Conservation (phyloP, 2,329 filamentous ascomycete species). For the Xylariaceae sp. region DNA sequence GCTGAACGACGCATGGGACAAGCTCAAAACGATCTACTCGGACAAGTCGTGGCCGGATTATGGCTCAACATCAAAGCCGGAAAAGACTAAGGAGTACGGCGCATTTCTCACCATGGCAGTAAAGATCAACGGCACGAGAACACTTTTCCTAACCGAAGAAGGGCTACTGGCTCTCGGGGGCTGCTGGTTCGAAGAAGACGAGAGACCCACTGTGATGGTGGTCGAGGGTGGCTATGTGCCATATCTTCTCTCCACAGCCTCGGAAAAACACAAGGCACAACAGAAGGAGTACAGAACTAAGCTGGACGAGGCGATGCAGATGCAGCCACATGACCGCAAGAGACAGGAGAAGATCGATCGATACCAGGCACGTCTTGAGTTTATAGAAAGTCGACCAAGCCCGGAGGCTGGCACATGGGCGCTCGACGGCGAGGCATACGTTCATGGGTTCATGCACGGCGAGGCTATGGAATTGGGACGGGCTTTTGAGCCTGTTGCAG, state of each 20-base stretch:
- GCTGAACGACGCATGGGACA: too few species aligned
- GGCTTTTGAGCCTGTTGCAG: too few species aligned
- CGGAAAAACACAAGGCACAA: not conserved
- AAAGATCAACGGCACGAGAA: too few species aligned
- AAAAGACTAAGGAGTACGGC: too few species aligned
- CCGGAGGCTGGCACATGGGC: not conserved
- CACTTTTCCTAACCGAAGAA: too few species aligned
- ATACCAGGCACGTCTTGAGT: too few species aligned
- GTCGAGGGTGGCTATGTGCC: slow-evolving; percentile 10
- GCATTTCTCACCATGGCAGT: too few species aligned
- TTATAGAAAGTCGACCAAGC: too few species aligned
- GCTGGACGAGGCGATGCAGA: not conserved
- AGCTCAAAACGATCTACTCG: too few species aligned
- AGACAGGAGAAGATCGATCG: not conserved
- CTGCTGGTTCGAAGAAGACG: slow-evolving; percentile 2
- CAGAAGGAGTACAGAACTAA: not conserved
- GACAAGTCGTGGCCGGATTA: too few species aligned
- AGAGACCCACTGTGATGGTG: slow-evolving; percentile 4
- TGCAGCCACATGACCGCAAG: not conserved
- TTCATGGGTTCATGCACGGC: slow-evolving; percentile 3
- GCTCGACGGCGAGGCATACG: slow-evolving; percentile 2
- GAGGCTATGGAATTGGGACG: not conserved
- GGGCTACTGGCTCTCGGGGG: not conserved
- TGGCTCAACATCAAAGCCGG: too few species aligned
- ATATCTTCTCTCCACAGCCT: slow-evolving; percentile 1